phyloP scores from a whole-genome alignment of 306 rosid species.

The Calophaca sinica region DNA sequence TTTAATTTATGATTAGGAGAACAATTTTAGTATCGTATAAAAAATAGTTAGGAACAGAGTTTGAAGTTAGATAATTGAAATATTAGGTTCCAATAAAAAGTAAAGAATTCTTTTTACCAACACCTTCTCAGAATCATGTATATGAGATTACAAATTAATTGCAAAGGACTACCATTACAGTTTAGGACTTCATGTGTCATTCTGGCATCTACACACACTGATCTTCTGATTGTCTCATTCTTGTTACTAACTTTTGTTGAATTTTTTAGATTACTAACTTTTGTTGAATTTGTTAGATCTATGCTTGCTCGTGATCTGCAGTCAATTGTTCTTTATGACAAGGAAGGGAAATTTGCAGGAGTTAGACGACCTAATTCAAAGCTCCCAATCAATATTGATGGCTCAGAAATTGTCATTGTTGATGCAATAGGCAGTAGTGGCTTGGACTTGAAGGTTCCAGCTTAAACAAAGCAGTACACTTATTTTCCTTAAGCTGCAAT shows the following conservation, averaged over 20 bases:
- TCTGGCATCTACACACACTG: constrained; percentile 5
- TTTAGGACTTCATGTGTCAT: not conserved
- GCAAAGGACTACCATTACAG: too few relatives aligned
- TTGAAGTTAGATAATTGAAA: too few relatives aligned
- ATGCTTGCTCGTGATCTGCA: constrained; percentile 98
- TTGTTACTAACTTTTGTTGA: constrained; percentile 37
- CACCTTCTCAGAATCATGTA: too few relatives aligned
- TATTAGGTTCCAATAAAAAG: too few relatives aligned
- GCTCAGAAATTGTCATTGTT: constrained; percentile 68
- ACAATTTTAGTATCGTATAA: too few relatives aligned
- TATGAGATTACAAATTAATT: too few relatives aligned
- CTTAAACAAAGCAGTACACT: constrained; percentile 22
- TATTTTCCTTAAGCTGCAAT: constrained; percentile 16
- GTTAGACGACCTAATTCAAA: constrained; percentile 86
- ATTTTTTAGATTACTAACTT: constrained; percentile 60
- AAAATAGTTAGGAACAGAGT: too few relatives aligned
- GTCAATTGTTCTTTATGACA: constrained; percentile 83
- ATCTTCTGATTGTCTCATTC: constrained; percentile 5
- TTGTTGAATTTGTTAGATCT: constrained; percentile 68
- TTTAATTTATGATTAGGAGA: too few relatives aligned
- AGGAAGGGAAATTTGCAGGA: constrained; percentile 89
- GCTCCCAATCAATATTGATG: constrained; percentile 87
- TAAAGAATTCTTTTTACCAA: too few relatives aligned
- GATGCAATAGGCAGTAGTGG: constrained; percentile 98
- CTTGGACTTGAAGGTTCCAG: constrained; percentile 80